Evolutionary conservation across 345 rosid species (phyloP), one percentile per base, ranked within the genome.

Genomic region (Euphorbia tirucalli): DNA sequence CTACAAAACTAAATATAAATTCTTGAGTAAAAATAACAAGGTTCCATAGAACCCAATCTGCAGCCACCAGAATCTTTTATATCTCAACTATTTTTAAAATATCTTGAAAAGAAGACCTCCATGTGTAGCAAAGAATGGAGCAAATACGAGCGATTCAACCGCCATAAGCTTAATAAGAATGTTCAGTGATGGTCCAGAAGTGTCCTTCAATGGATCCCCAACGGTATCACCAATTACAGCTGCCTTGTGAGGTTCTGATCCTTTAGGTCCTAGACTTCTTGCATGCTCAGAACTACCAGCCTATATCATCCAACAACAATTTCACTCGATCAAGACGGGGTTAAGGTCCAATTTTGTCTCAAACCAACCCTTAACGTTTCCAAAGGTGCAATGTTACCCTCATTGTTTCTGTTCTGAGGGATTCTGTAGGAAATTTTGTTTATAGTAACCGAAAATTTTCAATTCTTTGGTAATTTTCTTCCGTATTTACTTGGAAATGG

Each of bases 141-240:
- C 98, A 35, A 94, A 94, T 64, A 94, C 98, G 0, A 94, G 95
- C 14, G 98, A 94, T 75, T 94, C 98, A 0, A 94, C 97, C 1
- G 97, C 97, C 98, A 92, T 94, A 60, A 94, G 90, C 87, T 94
- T 94, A 87, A 94, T 94, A 70, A 94, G 88, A 74, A 94, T 94
- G 89, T 92, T 94, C 70, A 94, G 89, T 5, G 98, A 94, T 58
- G 98, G 98, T 70, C 98, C 97, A 1, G 98, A 94, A 61, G 97
- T 94, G 79, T 94, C 97, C 83, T 94, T 94, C 81, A 94, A 79
- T 37, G 98, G 98, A 78, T 94, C 98, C 15, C 98, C 98, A 0
- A 94, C 85, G 58, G 97, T 94, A 88, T 94, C 97, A 1, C 98
- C 96, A 0, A 94, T 90, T 11, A 94, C 98, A 39, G 96, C 97